Percentiles rank a stretch among this genome's conserved stretches.
Evolutionary conservation across 2,329 filamentous ascomycete species (phyloP).

Genomic region (Shiraia bambusicola): DNA sequence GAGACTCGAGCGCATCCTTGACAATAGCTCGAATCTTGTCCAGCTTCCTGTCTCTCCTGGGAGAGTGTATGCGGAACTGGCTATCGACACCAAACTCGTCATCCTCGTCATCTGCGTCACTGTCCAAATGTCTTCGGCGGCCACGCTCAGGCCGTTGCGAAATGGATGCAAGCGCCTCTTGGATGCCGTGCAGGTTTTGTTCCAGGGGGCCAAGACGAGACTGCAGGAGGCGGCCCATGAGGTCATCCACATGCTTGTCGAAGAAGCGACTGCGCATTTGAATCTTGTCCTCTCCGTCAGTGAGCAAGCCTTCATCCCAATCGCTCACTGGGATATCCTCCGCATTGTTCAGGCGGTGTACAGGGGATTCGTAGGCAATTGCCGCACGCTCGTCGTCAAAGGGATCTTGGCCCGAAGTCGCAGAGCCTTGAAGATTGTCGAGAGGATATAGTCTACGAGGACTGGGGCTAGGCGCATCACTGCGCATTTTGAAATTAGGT

Average conservation of each 20-base stretch:
- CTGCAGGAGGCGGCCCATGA: slow-evolving; percentile 77
- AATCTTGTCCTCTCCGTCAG: slow-evolving; percentile 74
- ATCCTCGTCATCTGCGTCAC: slow-evolving; percentile 93
- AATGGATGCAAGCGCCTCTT: slow-evolving; percentile 64
- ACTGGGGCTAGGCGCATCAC: slow-evolving; percentile 73
- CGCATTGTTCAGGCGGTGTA: slow-evolving; percentile 64
- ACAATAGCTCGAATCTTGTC: slow-evolving; percentile 69
- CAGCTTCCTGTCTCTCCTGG: slow-evolving; percentile 72
- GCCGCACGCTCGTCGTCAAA: slow-evolving; percentile 64
- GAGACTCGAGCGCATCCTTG: slow-evolving; percentile 63
- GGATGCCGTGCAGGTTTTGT: slow-evolving; percentile 73
- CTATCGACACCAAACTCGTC: slow-evolving; percentile 61
- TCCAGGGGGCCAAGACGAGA: slow-evolving; percentile 79
- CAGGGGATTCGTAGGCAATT: slow-evolving; percentile 55
- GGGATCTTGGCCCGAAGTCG: slow-evolving; percentile 52
- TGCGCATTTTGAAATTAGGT: slow-evolving; percentile 54
- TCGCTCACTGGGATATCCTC: slow-evolving; percentile 75
- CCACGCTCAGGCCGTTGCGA: slow-evolving; percentile 55
- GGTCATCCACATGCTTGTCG: slow-evolving; percentile 81
- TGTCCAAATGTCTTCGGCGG: slow-evolving; percentile 68
- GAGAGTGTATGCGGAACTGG: slow-evolving; percentile 71
- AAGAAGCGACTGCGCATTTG: slow-evolving; percentile 83
- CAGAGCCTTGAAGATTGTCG: slow-evolving; percentile 34
- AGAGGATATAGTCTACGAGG: slow-evolving; percentile 55
- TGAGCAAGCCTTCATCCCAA: slow-evolving; percentile 85